A percentile compares a stretch with the other conserved stretches of the same genome.
Evolutionary conservation across 805 yeast species (phyloP).

Genomic region (Ascoidea asiatica): DNA sequence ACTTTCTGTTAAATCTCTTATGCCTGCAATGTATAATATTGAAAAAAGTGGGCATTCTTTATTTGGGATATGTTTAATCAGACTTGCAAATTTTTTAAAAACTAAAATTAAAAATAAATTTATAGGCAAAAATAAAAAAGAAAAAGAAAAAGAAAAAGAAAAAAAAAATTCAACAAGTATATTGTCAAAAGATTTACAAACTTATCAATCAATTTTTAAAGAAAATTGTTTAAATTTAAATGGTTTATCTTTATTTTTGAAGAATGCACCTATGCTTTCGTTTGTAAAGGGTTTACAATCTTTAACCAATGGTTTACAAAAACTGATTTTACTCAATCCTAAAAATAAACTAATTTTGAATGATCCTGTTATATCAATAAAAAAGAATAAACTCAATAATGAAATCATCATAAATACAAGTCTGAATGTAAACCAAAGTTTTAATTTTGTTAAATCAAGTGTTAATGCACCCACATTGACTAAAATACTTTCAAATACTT

Average conservation of each 20-base stretch:
- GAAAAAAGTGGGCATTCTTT: conserved; percentile 24
- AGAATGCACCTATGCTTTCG: conserved; percentile 48
- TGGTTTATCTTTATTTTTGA: conserved; percentile 24
- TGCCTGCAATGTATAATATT: conserved; percentile 22
- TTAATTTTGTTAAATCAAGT: conserved; percentile 50
- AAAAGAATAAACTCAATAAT: background rate
- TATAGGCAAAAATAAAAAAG: background rate
- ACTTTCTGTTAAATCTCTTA: conserved; percentile 29
- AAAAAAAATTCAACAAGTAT: conserved; percentile 2
- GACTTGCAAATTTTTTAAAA: background rate
- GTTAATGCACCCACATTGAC: conserved; percentile 31
- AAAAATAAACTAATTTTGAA: conserved; percentile 29
- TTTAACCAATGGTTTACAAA: conserved; percentile 31
- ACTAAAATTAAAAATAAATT: background rate
- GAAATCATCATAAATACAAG: background rate
- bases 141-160: conserved; percentile 3
- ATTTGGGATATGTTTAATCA: background rate
- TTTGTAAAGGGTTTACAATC: conserved; percentile 42
- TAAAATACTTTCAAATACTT: conserved; percentile 16
- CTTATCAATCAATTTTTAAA: conserved; percentile 26
- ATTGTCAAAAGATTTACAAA: conserved; percentile 18
- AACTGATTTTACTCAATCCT: conserved; percentile 20
- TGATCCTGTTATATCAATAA: conserved; percentile 11
- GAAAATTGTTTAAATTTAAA: conserved; percentile 24
- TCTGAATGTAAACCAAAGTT: conserved; percentile 11